These are phyloP conservation scores for Ceratocystis smalleyi DNA, from an alignment of 2,329 filamentous ascomycete species.

Conservation along the genomic window DNA sequence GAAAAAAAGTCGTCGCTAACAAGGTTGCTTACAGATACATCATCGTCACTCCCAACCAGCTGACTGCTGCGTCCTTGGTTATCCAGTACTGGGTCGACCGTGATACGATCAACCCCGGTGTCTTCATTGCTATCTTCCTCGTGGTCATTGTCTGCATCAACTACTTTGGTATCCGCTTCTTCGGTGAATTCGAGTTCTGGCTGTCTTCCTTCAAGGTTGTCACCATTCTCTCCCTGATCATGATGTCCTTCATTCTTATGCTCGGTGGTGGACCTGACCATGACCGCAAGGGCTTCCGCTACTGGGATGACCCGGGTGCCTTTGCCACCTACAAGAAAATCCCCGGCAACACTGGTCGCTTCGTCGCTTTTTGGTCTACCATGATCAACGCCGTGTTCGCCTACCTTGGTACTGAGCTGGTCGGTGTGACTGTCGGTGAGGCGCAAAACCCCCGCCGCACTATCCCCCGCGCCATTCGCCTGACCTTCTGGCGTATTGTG, in stretches of 20 bases:
- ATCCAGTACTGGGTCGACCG: slow-evolving; percentile 60
- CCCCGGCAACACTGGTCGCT: slow-evolving; percentile 33
- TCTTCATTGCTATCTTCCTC: slow-evolving; percentile 61
- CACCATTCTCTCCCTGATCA: slow-evolving; percentile 49
- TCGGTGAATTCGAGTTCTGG: slow-evolving; percentile 51
- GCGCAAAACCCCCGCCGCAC: slow-evolving; percentile 65
- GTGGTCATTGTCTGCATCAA: slow-evolving; percentile 49
- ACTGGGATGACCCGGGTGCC: slow-evolving; percentile 47
- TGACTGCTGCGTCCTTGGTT: slow-evolving; percentile 65
- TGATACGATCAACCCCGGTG: slow-evolving; percentile 55
- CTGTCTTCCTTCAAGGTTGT: slow-evolving; percentile 52
- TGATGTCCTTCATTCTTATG: slow-evolving; percentile 48
- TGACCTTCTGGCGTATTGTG: slow-evolving; percentile 69
- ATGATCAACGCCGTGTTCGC: slow-evolving; percentile 67
- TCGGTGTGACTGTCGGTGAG: slow-evolving; percentile 65
- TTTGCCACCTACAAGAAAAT: slow-evolving; percentile 33
- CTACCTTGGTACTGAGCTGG: slow-evolving; percentile 60
- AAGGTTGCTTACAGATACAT: slow-evolving; percentile 54
- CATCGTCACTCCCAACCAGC: slow-evolving; percentile 70
- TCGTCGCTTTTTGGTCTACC: slow-evolving; percentile 51
- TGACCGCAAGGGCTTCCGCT: slow-evolving; percentile 48
- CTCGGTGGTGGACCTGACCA: slow-evolving; percentile 49
- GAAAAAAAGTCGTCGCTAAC: not conserved
- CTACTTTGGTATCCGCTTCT: slow-evolving; percentile 53
- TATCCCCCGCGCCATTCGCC: slow-evolving; percentile 60